Evolutionary conservation across 441 rosid species (phyloP).

Genomic region (Codiaeum variegatum): DNA sequence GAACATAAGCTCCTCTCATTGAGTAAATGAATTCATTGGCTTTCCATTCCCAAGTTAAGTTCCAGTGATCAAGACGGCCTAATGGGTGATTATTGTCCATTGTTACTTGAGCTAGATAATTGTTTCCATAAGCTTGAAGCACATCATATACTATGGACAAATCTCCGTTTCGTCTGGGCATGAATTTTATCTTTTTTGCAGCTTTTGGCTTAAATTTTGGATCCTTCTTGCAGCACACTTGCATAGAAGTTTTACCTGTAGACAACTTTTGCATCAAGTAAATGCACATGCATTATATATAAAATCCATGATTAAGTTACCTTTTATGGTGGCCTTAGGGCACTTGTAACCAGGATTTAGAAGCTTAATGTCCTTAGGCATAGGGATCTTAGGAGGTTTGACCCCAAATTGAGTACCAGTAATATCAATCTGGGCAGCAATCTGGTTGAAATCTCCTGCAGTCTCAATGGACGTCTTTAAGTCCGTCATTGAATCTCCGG

Average conservation of each 20-base stretch:
- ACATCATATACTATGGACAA: constrained; percentile 61
- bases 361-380: constrained; percentile 51
- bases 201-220: constrained; percentile 54
- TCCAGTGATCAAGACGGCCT: constrained; percentile 86
- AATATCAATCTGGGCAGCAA: constrained; percentile 37
- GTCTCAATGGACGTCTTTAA: constrained; percentile 55
- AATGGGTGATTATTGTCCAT: constrained; percentile 63
- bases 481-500: constrained; percentile 39
- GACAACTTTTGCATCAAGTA: too few relatives aligned
- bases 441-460: constrained; percentile 52
- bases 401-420: constrained; percentile 55
- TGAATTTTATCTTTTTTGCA: constrained; percentile 38
- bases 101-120: constrained; percentile 80
- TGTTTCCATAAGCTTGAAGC: constrained; percentile 52
- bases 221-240: constrained; percentile 63
- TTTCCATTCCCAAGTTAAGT: constrained; percentile 92
- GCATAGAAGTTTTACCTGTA: constrained; percentile 46
- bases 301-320: constrained; percentile 26
- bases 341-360: constrained; percentile 43
- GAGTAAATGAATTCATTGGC: constrained; percentile 69
- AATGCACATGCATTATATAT: too few relatives aligned
- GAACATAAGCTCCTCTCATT: constrained; percentile 73
- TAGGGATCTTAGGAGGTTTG: constrained; percentile 35
- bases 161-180: constrained; percentile 51
- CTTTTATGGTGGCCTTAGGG: constrained; percentile 33